Base-by-base conservation (phyloP, 257 asterid genomes). In the Catharanthus roseus region DNA sequence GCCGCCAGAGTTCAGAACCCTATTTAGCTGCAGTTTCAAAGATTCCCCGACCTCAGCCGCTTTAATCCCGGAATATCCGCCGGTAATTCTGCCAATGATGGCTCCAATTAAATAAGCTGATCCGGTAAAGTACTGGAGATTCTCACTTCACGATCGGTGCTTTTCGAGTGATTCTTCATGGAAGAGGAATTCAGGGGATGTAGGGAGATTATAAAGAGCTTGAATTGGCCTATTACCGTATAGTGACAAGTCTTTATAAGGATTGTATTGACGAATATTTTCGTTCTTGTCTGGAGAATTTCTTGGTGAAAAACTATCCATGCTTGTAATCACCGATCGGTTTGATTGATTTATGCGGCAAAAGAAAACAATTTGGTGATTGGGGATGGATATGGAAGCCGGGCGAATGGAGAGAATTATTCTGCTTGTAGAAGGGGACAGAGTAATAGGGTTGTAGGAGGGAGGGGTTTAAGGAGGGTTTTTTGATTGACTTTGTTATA, bases 131-230 rank as follows among this genome's bases (percentile, higher is more conserved):
- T 47, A 75, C 10, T 10, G 29, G 49, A 66, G 50, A 56, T 54
- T 74, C 39, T 74, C 68, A 11, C 45, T 12, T 19, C 49, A 33
- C 9, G 70, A 74, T 1, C 78, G 70, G 23, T 65, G 78, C 29
- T 68, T 23, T 23, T 34, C 34, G 55, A 31, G 23, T 65, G 69
- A 54, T 18, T 74, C 78, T 74, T 74, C 78, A 6, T 74, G 55
- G 78, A 45, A 74, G 54, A 74, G 74, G 49, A 42, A 74, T 36
- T 74, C 74, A 31, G 78, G 78, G 31, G 78, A 33, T 21, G 73
- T 68, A 5, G 64, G 78, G 13, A 74, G 63, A 19, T 74, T 7
- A 56, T 67, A 74, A 19, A 67, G 77, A 18, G 60, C 29, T 6
- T 61, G 39, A n/a, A 39, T 39, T 21, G 72, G 72, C 18, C 16